These are phyloP conservation scores for Solioccasus polychromus DNA, from an alignment of 768 basidiomycete genomes.

Conservation along the genomic window DNA sequence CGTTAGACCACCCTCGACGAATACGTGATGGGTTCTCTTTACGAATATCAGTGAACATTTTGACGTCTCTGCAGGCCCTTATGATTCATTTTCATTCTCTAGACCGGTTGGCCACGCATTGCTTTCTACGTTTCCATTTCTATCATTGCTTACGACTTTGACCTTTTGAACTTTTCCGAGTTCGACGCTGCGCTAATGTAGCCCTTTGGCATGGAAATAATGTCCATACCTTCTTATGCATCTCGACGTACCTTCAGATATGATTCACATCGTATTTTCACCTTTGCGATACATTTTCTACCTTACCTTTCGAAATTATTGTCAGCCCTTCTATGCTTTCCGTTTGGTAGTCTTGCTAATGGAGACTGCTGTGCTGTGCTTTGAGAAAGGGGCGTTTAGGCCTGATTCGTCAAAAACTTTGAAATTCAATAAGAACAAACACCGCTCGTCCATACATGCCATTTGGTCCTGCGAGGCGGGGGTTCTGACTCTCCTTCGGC, in stretches of 20 bases:
- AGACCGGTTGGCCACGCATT: slow-evolving; percentile 1
- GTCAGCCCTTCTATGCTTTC: no score
- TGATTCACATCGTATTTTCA: no score
- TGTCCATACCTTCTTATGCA: slow-evolving; percentile 11
- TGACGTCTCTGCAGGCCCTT: not conserved
- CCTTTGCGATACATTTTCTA: no score
- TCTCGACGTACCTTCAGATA: no score
- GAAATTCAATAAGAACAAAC: slow-evolving; percentile 23
- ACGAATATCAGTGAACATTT: slow-evolving; percentile 37
- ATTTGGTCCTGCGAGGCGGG: not conserved
- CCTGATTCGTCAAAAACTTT: slow-evolving; percentile 14
- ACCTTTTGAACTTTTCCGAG: not conserved
- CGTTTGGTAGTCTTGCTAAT: no score
- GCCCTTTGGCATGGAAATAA: slow-evolving; percentile 7
- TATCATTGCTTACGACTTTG: not conserved
- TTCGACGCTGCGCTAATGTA: not conserved
- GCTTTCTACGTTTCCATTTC: slow-evolving; percentile 1
- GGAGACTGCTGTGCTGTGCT: no score
- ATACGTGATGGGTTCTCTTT: slow-evolving; percentile 41
- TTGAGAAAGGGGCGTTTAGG: no score
- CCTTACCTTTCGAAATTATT: no score
- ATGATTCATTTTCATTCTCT: slow-evolving; percentile 5
- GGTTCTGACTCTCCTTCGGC: not conserved
- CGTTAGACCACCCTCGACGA: slow-evolving; percentile 56
- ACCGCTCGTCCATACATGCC: slow-evolving; percentile 11